Conservation (phyloP, 2,329 filamentous ascomycete species). For the Cryphonectria radicalis region DNA sequence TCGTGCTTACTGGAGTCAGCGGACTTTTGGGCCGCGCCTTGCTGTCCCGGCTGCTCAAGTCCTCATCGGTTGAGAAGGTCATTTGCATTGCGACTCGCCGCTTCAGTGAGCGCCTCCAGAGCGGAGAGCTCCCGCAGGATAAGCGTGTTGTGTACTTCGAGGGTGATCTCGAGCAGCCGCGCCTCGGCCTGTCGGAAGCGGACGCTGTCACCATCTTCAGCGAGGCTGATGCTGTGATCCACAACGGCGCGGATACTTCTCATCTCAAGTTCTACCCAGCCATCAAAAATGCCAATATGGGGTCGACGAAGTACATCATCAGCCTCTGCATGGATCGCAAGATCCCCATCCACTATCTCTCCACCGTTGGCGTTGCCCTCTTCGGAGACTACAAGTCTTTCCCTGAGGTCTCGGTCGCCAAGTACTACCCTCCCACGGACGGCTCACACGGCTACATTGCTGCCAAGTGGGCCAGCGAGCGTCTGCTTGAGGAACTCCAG, state of each 20-base stretch:
- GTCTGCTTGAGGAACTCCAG: conserved; percentile 39
- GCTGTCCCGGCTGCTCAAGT: conserved; percentile 41
- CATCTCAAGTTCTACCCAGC: conserved; percentile 40
- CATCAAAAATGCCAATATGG: conserved; percentile 38
- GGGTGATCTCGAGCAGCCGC: conserved; percentile 36
- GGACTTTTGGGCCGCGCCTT: conserved; percentile 47
- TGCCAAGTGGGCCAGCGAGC: conserved; percentile 46
- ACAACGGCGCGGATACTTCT: conserved; percentile 45
- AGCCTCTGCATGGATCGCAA: conserved; percentile 30
- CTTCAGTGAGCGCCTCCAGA: background rate
- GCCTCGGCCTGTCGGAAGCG: conserved; percentile 33
- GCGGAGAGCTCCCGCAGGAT: background rate
- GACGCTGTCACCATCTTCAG: conserved; percentile 21
- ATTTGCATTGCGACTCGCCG: conserved; percentile 49
- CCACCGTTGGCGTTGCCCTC: conserved; percentile 30
- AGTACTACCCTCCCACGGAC: conserved; percentile 5
- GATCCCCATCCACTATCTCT: conserved; percentile 45
- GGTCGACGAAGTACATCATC: conserved; percentile 37
- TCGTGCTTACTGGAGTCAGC: conserved; percentile 44
- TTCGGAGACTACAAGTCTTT: background rate
- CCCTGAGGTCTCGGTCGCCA: conserved; percentile 4
- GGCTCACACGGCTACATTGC: conserved; percentile 41
- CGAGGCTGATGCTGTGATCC: conserved; percentile 47
- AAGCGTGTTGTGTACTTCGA: conserved; percentile 28
- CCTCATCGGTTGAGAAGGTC: conserved; percentile 40